phyloP scores from a whole-genome alignment of 352 stramenopile species.

The Phytophthora lateralis region DNA sequence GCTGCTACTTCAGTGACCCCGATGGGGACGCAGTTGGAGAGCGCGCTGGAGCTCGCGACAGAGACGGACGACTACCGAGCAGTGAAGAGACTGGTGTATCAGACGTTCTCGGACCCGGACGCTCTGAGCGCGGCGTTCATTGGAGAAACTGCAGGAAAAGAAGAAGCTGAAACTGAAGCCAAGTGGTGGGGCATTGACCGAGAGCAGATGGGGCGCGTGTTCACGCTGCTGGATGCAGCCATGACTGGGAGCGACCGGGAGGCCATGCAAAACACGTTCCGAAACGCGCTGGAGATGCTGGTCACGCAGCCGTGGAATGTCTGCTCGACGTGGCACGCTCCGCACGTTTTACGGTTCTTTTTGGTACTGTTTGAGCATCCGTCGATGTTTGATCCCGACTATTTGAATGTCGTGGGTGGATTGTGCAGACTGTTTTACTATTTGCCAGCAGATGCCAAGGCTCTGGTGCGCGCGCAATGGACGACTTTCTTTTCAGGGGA shows the following conservation, averaged over 20 bases:
- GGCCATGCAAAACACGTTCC: slow-evolving; percentile 73
- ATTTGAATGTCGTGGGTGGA: slow-evolving; percentile 69
- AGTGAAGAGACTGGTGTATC: slow-evolving; percentile 72
- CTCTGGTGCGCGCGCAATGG: slow-evolving; percentile 62
- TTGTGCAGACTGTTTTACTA: slow-evolving; percentile 78
- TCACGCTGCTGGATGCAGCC: slow-evolving; percentile 45
- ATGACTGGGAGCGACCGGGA: slow-evolving; percentile 43
- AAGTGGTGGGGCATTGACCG: slow-evolving; percentile 66
- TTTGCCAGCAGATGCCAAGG: slow-evolving; percentile 50
- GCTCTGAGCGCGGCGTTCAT: slow-evolving; percentile 62
- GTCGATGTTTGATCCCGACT: slow-evolving; percentile 79
- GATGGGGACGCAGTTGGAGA: slow-evolving; percentile 51
- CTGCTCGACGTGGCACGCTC: slow-evolving; percentile 68
- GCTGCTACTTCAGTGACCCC: slow-evolving; percentile 6
- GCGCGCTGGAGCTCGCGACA: slow-evolving; percentile 42
- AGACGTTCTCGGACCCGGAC: slow-evolving; percentile 69
- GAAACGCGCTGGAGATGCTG: slow-evolving; percentile 69
- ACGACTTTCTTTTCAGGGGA: slow-evolving; percentile 54
- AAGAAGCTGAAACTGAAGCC: slow-evolving; percentile 19
- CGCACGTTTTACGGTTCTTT: slow-evolving; percentile 60
- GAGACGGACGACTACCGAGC: slow-evolving; percentile 53
- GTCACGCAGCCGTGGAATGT: slow-evolving; percentile 79
- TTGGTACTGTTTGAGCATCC: slow-evolving; percentile 78
- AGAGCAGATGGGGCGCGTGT: slow-evolving; percentile 47
- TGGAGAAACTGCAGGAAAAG: slow-evolving; percentile 3